These are phyloP conservation scores for Xylariaceae sp. DNA, from an alignment of 2,329 filamentous ascomycete genomes.

Conservation along the genomic window DNA sequence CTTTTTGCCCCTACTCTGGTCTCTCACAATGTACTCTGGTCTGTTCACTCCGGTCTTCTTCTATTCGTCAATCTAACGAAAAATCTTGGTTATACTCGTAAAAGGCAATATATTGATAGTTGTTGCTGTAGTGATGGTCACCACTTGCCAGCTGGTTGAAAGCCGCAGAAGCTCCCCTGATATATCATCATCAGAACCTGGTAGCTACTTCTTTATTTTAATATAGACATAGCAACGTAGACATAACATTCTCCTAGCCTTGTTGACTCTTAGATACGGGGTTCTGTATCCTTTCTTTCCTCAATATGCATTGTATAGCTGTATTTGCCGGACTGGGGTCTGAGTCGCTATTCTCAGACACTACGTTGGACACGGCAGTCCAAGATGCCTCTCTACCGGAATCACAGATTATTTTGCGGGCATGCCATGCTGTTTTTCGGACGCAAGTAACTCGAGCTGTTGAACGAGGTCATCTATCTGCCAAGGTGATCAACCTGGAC, in stretches of 20 bases:
- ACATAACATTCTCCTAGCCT: not conserved
- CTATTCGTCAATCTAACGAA: not conserved
- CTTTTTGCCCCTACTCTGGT: too few relatives aligned
- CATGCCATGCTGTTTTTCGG: conserved; percentile 5
- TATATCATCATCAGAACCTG: not conserved
- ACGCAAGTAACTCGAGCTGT: conserved; percentile 2
- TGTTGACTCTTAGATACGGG: not conserved
- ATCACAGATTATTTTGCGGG: conserved; percentile 6
- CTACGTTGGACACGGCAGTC: conserved; percentile 2
- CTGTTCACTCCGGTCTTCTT: not conserved
- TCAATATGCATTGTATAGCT: conserved; percentile 10
- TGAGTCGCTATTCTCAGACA: conserved; percentile 8
- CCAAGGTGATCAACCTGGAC: conserved; percentile 5
- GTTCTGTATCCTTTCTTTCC: not conserved
- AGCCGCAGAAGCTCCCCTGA: not conserved
- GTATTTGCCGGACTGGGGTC: conserved; percentile 16
- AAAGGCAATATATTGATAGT: not conserved
- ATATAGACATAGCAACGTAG: not conserved
- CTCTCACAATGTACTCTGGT: not conserved
- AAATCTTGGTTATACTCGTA: not conserved
- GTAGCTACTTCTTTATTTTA: not conserved
- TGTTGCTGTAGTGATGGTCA: not conserved
- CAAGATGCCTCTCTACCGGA: conserved; percentile 9
- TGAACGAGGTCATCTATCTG: conserved; percentile 1
- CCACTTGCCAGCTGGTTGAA: not conserved